Percentiles rank a stretch among this genome's conserved stretches.
phyloP scores from a whole-genome alignment of 2,329 filamentous ascomycete species.

The Neoascochyta sp. region DNA sequence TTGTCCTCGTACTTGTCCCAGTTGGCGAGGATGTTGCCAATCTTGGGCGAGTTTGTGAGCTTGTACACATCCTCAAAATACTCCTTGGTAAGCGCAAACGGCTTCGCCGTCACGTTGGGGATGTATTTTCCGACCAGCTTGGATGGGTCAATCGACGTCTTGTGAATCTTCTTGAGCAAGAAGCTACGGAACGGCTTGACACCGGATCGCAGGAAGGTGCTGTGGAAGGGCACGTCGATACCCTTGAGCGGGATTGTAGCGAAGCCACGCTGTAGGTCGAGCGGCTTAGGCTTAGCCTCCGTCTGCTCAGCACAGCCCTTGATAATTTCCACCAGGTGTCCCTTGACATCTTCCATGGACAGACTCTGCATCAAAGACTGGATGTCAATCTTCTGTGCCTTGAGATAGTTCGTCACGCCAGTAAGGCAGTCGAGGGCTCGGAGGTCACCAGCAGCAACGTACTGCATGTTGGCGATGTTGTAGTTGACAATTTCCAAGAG shows the following conservation, averaged over 20 bases:
- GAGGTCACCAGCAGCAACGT: conserved; percentile 64
- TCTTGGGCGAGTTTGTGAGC: conserved; percentile 77
- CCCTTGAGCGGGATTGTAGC: conserved; percentile 95
- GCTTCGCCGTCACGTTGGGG: conserved; percentile 93
- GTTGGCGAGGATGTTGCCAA: conserved; percentile 79
- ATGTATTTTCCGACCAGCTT: conserved; percentile 99
- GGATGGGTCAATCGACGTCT: conserved; percentile 94
- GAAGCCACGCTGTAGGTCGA: conserved; percentile 90
- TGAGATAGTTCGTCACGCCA: conserved; percentile 89
- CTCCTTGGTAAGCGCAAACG: conserved; percentile 94
- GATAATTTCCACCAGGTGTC: conserved; percentile 86
- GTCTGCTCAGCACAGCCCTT: conserved; percentile 82
- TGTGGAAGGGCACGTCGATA: conserved; percentile 99
- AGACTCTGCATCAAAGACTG: conserved; percentile 83
- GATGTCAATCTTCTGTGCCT: conserved; percentile 96
- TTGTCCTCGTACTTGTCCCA: conserved; percentile 52
- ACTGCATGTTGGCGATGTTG: conserved; percentile 68
- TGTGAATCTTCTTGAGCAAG: conserved; percentile 99
- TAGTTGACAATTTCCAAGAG: conserved; percentile 98
- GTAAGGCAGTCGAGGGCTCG: conserved; percentile 64
- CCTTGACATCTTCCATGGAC: conserved; percentile 86
- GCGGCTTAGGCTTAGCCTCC: conserved; percentile 78
- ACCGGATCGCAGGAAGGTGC: conserved; percentile 92
- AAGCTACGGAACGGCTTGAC: conserved; percentile 99
- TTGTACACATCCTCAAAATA: conserved; percentile 99